Conservation (phyloP, 495 filamentous ascomycete genomes). For the Astrothelium subdiscretum region DNA sequence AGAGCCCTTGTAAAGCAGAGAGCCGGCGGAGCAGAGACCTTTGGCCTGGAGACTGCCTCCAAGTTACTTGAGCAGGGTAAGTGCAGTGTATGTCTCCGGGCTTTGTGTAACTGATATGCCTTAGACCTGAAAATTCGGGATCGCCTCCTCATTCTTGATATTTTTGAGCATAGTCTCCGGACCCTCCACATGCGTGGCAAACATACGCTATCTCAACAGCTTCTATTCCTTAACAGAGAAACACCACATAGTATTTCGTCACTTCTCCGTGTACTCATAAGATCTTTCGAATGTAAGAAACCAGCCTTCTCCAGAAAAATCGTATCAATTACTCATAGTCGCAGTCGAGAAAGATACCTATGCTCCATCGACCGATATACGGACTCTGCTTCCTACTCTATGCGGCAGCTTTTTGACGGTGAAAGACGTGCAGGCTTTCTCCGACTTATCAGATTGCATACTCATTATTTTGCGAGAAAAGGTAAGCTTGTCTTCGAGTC, state of each 20-base stretch:
- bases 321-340: background rate
- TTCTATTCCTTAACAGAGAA: background rate
- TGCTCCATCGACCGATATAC: background rate
- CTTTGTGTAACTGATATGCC: background rate
- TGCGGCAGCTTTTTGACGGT: background rate
- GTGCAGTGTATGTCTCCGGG: background rate
- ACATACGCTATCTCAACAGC: background rate
- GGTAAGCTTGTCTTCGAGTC: background rate
- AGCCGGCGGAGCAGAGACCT: background rate
- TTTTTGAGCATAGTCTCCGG: background rate
- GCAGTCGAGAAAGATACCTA: background rate
- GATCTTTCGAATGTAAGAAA: background rate
- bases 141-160: background rate
- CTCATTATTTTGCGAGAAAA: conserved; percentile 9
- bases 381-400: background rate
- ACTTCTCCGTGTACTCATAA: background rate
- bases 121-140: background rate
- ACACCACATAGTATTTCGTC: background rate
- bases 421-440: background rate
- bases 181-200: background rate
- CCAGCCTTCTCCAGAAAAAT: background rate
- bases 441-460: conserved; percentile 8
- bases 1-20: background rate
- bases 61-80: background rate
- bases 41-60: background rate